Evolutionary conservation across 2,329 filamentous ascomycete genomes (phyloP).

Genomic region (Talaromyces pinophilus): DNA sequence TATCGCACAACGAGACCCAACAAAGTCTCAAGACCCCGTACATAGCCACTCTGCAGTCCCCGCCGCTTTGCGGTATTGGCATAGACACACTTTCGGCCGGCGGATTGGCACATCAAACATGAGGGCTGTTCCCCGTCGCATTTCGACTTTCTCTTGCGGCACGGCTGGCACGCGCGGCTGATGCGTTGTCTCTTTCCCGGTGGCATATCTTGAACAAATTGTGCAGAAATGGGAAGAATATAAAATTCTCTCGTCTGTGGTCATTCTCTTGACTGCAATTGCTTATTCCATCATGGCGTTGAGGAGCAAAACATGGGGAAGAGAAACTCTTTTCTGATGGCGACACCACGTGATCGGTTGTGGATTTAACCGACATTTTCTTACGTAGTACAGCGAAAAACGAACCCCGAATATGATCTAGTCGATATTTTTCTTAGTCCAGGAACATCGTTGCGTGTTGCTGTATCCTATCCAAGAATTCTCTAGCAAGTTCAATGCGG

Average conservation of each 20-base stretch:
- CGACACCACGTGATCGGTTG: slow-evolving; percentile 1
- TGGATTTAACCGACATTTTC: neutral
- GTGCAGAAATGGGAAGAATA: neutral
- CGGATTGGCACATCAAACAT: slow-evolving; percentile 60
- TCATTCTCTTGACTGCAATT: neutral
- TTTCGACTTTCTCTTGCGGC: slow-evolving; percentile 64
- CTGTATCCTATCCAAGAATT: neutral
- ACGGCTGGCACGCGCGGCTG: slow-evolving; percentile 64
- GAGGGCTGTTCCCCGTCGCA: slow-evolving; percentile 68
- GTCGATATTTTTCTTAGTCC: neutral
- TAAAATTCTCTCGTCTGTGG: neutral
- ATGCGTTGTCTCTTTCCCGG: neutral
- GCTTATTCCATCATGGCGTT: neutral
- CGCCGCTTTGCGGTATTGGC: neutral
- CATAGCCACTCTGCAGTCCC: slow-evolving; percentile 13
- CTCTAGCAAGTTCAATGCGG: neutral
- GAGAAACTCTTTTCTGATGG: neutral
- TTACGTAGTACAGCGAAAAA: neutral
- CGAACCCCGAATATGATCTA: neutral
- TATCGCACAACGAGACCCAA: slow-evolving; percentile 5
- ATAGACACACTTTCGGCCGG: slow-evolving; percentile 28
- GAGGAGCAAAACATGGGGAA: slow-evolving; percentile 31
- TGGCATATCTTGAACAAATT: neutral
- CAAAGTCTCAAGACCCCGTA: slow-evolving; percentile 4
- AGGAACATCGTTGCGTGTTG: neutral